Conservation (phyloP, 2,329 filamentous ascomycete genomes). For the Colletotrichum plurivorum region DNA sequence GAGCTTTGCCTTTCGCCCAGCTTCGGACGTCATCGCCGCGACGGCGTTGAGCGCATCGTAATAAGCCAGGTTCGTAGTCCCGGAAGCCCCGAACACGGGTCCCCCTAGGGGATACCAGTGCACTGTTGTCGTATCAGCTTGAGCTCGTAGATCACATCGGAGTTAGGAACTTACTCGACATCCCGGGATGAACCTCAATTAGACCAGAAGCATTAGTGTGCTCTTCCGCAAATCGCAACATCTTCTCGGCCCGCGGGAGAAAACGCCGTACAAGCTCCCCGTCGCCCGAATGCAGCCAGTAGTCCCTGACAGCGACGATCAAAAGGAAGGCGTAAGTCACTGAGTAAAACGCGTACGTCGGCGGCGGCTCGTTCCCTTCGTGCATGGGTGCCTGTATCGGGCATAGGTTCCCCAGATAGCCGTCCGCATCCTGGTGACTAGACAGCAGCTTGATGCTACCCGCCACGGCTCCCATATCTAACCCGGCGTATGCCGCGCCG, state of each 20-base stretch:
- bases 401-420: conserved; percentile 35
- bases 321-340: conserved; percentile 32
- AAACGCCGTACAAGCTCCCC: neutral
- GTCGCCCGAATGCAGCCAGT: conserved; percentile 35
- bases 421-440: conserved; percentile 30
- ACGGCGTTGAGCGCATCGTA: conserved; percentile 28
- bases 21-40: conserved; percentile 6
- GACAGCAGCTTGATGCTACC: conserved; percentile 33
- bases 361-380: conserved; percentile 13
- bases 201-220: conserved; percentile 20
- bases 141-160: too few species aligned
- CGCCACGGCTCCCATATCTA: conserved; percentile 15
- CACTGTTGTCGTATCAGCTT: conserved; percentile 14
- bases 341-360: conserved; percentile 35
- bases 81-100: conserved; percentile 19
- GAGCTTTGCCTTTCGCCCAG: neutral
- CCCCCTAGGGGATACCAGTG: conserved; percentile 32
- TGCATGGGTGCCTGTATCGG: conserved; percentile 29
- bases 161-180: conserved; percentile 36
- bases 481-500: conserved; percentile 24
- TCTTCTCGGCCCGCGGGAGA: conserved; percentile 12
- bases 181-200: conserved; percentile 18
- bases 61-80: conserved; percentile 25
- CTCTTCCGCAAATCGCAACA: conserved; percentile 17
- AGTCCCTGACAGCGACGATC: conserved; percentile 29